Evolutionary conservation across 345 rosid genomes (phyloP).

Genomic region (Camelina sativa): DNA sequence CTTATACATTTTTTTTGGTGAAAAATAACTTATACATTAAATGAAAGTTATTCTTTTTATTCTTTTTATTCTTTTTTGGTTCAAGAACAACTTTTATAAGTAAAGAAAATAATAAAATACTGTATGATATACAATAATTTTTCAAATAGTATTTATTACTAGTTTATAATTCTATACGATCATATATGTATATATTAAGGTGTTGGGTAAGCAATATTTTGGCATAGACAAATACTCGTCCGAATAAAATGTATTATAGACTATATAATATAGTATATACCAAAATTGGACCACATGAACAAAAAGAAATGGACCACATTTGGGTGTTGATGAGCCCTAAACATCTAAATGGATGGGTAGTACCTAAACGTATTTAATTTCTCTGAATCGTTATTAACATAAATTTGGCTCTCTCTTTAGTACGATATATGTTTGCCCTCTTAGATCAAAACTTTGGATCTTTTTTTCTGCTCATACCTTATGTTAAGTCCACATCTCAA

Average conservation of each 20-base stretch:
- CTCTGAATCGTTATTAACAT: constrained; percentile 49
- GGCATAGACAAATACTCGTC: constrained; percentile 30
- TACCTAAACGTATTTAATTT: constrained; percentile 43
- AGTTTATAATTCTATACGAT: not conserved
- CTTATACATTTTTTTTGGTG: too few species aligned
- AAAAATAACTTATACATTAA: too few species aligned
- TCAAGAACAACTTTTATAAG: not conserved
- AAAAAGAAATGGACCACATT: constrained; percentile 46
- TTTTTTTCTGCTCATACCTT: constrained; percentile 35
- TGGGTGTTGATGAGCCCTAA: constrained; percentile 48
- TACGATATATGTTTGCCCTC: constrained; percentile 46
- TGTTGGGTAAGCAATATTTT: constrained; percentile 15
- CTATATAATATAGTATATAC: constrained; percentile 48
- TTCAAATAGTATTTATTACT: not conserved
- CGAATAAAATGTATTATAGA: constrained; percentile 23
- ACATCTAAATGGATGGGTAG: constrained; percentile 45
- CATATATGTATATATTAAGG: not conserved
- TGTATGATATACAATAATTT: not conserved
- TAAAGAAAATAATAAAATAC: not conserved
- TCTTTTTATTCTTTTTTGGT: too few species aligned
- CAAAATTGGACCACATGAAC: constrained; percentile 47
- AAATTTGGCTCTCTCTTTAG: constrained; percentile 42
- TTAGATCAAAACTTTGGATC: constrained; percentile 44
- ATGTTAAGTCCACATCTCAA: constrained; percentile 44
- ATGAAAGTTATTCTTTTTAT: too few species aligned